phyloP scores from a whole-genome alignment of 345 rosid genomes.

The Linum tenue region DNA sequence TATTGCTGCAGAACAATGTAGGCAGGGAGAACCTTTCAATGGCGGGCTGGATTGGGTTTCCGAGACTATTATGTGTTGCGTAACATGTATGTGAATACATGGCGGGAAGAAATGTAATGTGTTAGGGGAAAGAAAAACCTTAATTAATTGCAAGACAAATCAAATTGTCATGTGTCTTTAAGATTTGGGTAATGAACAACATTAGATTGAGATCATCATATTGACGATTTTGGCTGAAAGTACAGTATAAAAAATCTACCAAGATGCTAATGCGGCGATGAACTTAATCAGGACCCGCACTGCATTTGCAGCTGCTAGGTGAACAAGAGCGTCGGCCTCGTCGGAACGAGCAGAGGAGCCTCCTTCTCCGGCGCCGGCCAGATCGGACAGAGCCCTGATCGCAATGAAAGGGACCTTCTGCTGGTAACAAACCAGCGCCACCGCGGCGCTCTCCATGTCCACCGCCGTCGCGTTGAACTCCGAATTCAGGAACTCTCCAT shows the following conservation, averaged over 20 bases:
- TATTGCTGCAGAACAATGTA: too few species aligned
- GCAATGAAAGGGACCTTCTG: slow-evolving; percentile 46
- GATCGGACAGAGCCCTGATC: slow-evolving; percentile 63
- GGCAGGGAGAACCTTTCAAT: too few species aligned
- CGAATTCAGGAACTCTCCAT: slow-evolving; percentile 37
- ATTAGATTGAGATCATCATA: too few species aligned
- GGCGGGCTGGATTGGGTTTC: too few species aligned
- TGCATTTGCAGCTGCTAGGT: slow-evolving; percentile 51
- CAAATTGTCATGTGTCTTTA: too few species aligned
- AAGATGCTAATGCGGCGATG: slow-evolving; percentile 26
- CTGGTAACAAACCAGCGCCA: slow-evolving; percentile 18
- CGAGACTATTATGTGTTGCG: too few species aligned
- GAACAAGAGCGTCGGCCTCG: slow-evolving; percentile 40
- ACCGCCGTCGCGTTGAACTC: slow-evolving; percentile 54
- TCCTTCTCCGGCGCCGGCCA: slow-evolving; percentile 59
- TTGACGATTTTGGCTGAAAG: too few species aligned
- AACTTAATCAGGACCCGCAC: slow-evolving; percentile 39
- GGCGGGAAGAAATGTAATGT: too few species aligned
- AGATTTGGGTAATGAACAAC: too few species aligned
- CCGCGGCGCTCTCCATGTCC: slow-evolving; percentile 72
- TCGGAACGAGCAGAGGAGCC: slow-evolving; percentile 33
- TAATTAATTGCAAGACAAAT: too few species aligned
- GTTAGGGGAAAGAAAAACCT: too few species aligned
- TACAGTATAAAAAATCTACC: not conserved
- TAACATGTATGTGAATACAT: too few species aligned